Conservation (phyloP, 768 basidiomycete species). For the Nidula microcarpa region DNA sequence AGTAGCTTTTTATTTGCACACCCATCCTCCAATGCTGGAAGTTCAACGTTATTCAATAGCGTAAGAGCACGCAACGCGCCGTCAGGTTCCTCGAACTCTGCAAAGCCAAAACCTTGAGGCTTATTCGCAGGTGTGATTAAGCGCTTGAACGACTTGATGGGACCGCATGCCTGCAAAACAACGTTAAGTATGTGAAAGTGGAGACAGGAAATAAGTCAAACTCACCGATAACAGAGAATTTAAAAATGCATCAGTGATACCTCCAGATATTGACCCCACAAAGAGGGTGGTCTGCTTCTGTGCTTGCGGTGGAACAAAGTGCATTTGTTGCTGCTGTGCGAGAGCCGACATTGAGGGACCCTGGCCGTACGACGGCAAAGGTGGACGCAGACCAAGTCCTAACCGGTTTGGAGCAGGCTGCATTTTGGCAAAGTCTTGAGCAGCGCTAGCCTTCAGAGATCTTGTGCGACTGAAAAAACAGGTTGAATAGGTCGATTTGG, state of each 20-base stretch:
- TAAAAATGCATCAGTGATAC: constrained; percentile 80
- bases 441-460: background rate
- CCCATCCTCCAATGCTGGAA: constrained; percentile 50
- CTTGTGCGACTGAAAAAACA: background rate
- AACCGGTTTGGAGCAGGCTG: constrained; percentile 66
- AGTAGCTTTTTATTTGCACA: constrained; percentile 49
- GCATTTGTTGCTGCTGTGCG: constrained; percentile 80
- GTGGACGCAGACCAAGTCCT: constrained; percentile 86
- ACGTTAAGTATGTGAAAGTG: background rate
- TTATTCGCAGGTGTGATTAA: constrained; percentile 91
- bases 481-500: too few species aligned
- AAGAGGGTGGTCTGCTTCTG: constrained; percentile 79
- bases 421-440: constrained; percentile 34
- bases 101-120: constrained; percentile 96
- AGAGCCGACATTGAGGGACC: constrained; percentile 90
- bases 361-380: constrained; percentile 85
- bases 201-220: constrained; percentile 5
- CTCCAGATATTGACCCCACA: constrained; percentile 93
- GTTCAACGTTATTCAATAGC: constrained; percentile 43
- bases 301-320: constrained; percentile 61
- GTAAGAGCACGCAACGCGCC: constrained; percentile 73
- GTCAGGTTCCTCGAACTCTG: constrained; percentile 92
- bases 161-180: constrained; percentile 74
- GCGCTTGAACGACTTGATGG: constrained; percentile 86
- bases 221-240: constrained; percentile 75